Conservation (phyloP, 2,329 filamentous ascomycete genomes). For the Colletotrichum filicis region DNA sequence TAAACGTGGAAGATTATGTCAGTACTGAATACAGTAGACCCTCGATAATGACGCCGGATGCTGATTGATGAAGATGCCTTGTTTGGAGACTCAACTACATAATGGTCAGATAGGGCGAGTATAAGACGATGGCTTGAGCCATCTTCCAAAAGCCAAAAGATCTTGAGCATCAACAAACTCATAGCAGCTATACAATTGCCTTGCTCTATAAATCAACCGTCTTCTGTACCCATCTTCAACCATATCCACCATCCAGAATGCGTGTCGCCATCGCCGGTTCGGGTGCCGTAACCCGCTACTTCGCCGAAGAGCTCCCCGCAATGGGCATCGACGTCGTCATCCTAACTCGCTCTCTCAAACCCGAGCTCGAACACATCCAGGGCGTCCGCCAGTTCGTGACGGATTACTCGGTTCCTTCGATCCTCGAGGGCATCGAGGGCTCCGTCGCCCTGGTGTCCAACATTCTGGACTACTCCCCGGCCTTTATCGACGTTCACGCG, state of each 20-base stretch:
- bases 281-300: constrained; percentile 33
- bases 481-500: constrained; percentile 31
- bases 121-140: background rate
- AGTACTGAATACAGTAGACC: background rate
- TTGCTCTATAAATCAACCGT: too few species aligned
- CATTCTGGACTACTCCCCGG: constrained; percentile 29
- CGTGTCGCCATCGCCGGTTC: constrained; percentile 35
- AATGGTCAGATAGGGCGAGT: background rate
- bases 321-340: constrained; percentile 27
- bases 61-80: background rate
- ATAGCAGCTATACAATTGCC: too few species aligned
- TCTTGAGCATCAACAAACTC: background rate
- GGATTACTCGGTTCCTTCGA: constrained; percentile 11
- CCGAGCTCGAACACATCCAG: constrained; percentile 14
- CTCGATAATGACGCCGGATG: background rate
- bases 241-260: background rate
- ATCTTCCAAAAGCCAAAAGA: background rate
- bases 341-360: constrained; percentile 29
- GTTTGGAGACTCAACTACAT: background rate
- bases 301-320: constrained; percentile 29
- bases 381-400: constrained; percentile 10
- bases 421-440: constrained; percentile 19
- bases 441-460: constrained; percentile 30
- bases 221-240: background rate
- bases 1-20: background rate